These are phyloP conservation scores for Sphaerobolus stellatus DNA, from an alignment of 1,284 basidiomycete genomes.

Conservation along the genomic window DNA sequence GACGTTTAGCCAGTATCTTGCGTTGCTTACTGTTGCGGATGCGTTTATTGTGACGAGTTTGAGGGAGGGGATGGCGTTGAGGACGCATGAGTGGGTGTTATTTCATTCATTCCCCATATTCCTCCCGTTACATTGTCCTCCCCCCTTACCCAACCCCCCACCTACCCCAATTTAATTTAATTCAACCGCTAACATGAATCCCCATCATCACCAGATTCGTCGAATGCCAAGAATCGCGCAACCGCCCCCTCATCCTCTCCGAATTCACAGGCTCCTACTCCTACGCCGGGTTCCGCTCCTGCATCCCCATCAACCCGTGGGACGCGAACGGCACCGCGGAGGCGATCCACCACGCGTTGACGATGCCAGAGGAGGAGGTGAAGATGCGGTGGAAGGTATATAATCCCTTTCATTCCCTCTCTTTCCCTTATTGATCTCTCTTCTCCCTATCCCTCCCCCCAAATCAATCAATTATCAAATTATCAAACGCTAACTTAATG, in stretches of 20 bases:
- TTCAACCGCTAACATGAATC: conserved; percentile 63
- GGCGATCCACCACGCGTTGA: conserved; percentile 75
- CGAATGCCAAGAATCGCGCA: conserved; percentile 71
- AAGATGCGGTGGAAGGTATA: conserved; percentile 70
- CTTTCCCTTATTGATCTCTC: background rate
- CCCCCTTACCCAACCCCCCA: no score
- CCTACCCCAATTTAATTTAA: no score
- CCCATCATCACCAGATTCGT: no score
- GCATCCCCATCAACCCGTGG: conserved; percentile 84
- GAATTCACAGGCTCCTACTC: conserved; percentile 88
- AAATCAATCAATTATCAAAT: no score
- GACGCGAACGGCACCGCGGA: conserved; percentile 72
- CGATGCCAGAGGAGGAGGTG: conserved; percentile 75
- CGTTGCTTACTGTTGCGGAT: conserved; percentile 78
- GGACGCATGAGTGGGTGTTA: conserved; percentile 34
- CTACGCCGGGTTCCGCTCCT: conserved; percentile 82
- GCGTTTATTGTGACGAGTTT: conserved; percentile 85
- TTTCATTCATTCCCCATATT: background rate
- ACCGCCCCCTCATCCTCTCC: conserved; percentile 73
- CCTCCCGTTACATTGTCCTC: no score
- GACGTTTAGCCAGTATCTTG: conserved; percentile 84
- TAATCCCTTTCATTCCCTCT: conserved; percentile 1
- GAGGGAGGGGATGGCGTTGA: conserved; percentile 85
- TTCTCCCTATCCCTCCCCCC: background rate
- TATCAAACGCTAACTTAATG: background rate